Evolutionary conservation across 257 asterid species (phyloP), one percentile per base, ranked within the genome.

Genomic region (Cynanchum wilfordii): DNA sequence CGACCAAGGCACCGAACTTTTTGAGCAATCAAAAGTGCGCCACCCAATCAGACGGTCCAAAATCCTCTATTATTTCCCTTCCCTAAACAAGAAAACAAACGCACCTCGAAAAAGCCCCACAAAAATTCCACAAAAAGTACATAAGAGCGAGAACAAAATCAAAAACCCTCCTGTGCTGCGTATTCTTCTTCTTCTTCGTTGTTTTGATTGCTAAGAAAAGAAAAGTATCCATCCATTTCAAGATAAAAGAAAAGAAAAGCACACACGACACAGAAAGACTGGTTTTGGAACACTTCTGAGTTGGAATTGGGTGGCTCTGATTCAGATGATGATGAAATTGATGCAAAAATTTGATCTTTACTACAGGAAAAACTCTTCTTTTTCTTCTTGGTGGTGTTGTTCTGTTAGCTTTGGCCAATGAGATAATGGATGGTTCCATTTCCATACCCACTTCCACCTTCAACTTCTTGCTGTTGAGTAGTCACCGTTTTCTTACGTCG

Each of bases 401-500:
- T 59, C 40, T 33, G 11, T 17, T 13, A 54, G 62, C 63, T 25
- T 0, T 76, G 49, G 42, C 24, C 66, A 57, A 70, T 71, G 73
- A 78, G 45, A 64, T 7, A 7, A 78, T 78, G 82, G 74, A 68
- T 59, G 82, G 72, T 52, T 42, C 60, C 47, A 64, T 36, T 10
- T 8, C 50, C 40, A 22, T n/a, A 52, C 54, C 72, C 69, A 72
- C 55, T 58, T 17, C 75, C 71, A 69, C 40, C 24, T 33, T 27
- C 74, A 47, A n/a, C 75, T 17, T 12, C 33, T 69, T 47, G 69
- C 60, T 71, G 45, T 73, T 69, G 63, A 73, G 73, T 60, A 25
- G 66, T 45, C 69, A 42, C 76, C 68, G 68, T 49, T 68, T 16
- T 72, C 81, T n/a, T 75, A 84, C 87, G 81, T 76, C 76, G 82